Evolutionary conservation across 208 protist species (phyloP), one percentile per base, ranked within the genome.

Genomic region (Tritrichomonas musculus): DNA sequence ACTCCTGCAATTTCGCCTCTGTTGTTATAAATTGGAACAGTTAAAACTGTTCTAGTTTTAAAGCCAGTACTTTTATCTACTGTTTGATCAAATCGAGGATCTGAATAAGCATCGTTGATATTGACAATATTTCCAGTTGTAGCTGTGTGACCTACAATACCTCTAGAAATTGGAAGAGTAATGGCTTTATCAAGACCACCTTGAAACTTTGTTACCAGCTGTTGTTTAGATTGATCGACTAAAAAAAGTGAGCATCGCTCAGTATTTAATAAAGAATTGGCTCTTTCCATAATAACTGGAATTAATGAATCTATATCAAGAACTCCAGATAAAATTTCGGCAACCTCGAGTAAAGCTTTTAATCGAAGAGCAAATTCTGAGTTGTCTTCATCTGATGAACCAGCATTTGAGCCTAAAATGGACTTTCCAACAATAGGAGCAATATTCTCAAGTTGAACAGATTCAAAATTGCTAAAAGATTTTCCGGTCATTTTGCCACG

Each of bases 71-170:
- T 39, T 47, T 41, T 57, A 88, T 88, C 77, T 2, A 88, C 77
- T 44, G 41, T 39, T 47, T 57, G 13, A 57, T 88, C 77, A 93
- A 96, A 96, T n/a, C 95, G 84, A 39, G n/a, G 33, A 93, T 96
- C 95, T 27, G 36, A 25, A 66, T 96, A 96, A 50, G 95, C 95
- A 75, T 96, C 95, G 50, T n/a, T 49, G 33, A 96, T 96, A 77
- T 93, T 94, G 49, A 96, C 57, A 30, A 80, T 93, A 57, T 96
- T 77, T 3, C 94, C 94, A 27, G 94, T 94, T 57, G 80, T 93
- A 27, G 82, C 94, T n/a, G 84, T 82, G 41, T 94, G 47, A 30
- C 94, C 94, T 27, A 93, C 94, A 44, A 94, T 94, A 55, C 94
- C 94, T 27, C 41, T 9, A 4, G 44, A 27, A 49, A 93, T 93